Percentiles rank a stretch among this genome's conserved stretches.
phyloP scores from a whole-genome alignment of 1,284 basidiomycete species.

The Heterobasidion irregulare region DNA sequence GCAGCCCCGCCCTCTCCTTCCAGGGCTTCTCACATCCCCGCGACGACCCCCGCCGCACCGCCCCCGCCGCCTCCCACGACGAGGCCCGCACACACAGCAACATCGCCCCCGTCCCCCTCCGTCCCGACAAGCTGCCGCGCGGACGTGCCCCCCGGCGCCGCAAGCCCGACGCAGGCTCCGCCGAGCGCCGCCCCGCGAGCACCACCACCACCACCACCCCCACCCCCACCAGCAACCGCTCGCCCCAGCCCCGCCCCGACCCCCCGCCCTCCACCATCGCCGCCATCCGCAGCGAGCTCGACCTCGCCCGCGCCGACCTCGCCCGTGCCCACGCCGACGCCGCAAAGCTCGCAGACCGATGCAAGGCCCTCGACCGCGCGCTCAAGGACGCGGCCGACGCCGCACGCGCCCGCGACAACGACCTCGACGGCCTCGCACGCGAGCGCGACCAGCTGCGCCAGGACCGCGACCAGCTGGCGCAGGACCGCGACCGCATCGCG shows the following conservation, averaged over 20 bases:
- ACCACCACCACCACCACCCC: constrained; percentile 6
- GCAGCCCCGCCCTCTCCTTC: constrained; percentile 25
- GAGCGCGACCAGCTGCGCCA: constrained; percentile 29
- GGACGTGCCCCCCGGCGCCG: constrained; percentile 13
- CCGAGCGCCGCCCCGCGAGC: constrained; percentile 8
- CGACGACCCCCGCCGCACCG: not conserved
- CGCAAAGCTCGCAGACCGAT: constrained; percentile 48
- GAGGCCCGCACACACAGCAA: constrained; percentile 14
- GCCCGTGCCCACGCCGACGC: constrained; percentile 44
- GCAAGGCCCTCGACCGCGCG: constrained; percentile 48
- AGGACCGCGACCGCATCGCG: constrained; percentile 4
- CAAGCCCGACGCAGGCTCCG: constrained; percentile 11
- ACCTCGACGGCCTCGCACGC: constrained; percentile 39
- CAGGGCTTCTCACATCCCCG: constrained; percentile 10
- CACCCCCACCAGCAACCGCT: constrained; percentile 13
- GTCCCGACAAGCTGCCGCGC: constrained; percentile 14
- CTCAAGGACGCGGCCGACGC: constrained; percentile 25
- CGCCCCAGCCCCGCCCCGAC: constrained; percentile 18
- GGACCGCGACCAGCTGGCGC: constrained; percentile 27
- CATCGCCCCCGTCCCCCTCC: constrained; percentile 7
- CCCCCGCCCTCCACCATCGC: constrained; percentile 16
- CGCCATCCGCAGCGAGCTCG: constrained; percentile 49
- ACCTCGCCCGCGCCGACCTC: constrained; percentile 46
- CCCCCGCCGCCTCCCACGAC: not conserved
- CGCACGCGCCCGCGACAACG: constrained; percentile 26